Conservation (phyloP, 495 filamentous ascomycete species). For the Lindgomyces ingoldianus region DNA sequence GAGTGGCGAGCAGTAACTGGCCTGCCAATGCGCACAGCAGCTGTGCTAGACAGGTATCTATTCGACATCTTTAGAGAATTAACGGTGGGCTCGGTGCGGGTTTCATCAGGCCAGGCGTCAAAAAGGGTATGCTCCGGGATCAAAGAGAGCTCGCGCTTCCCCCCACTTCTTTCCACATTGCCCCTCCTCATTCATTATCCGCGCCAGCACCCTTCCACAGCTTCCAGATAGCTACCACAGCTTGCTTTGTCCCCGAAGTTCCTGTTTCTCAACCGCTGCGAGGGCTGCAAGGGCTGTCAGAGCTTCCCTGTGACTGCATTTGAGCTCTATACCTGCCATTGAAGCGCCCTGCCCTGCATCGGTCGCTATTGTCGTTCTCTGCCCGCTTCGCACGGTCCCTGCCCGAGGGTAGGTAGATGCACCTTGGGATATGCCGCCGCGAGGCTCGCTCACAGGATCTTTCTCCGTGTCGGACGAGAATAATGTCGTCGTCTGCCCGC, state of each 20-base stretch:
- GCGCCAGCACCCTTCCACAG: not conserved
- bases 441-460: constrained; percentile 81
- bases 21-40: not conserved
- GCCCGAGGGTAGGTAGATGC: constrained; percentile 47
- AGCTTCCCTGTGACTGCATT: constrained; percentile 9
- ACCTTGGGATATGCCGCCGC: constrained; percentile 67
- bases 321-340: constrained; percentile 31
- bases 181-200: constrained; percentile 19
- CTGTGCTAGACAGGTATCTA: too few relatives aligned
- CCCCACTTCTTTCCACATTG: not conserved
- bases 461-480: constrained; percentile 90
- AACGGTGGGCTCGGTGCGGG: not conserved
- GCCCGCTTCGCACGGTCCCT: constrained; percentile 23
- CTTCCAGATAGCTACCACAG: constrained; percentile 3
- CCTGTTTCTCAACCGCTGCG: not conserved
- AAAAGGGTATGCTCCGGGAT: not conserved
- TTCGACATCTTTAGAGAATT: too few relatives aligned
- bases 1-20: not conserved
- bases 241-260: constrained; percentile 15
- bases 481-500: constrained; percentile 95
- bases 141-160: constrained; percentile 6
- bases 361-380: not conserved
- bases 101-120: constrained; percentile 11
- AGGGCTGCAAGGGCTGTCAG: not conserved
- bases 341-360: constrained; percentile 13